Evolutionary conservation across 2,329 filamentous ascomycete genomes (phyloP), one percentile per base, ranked within the genome.

Genomic region (Arthroderma sp.): DNA sequence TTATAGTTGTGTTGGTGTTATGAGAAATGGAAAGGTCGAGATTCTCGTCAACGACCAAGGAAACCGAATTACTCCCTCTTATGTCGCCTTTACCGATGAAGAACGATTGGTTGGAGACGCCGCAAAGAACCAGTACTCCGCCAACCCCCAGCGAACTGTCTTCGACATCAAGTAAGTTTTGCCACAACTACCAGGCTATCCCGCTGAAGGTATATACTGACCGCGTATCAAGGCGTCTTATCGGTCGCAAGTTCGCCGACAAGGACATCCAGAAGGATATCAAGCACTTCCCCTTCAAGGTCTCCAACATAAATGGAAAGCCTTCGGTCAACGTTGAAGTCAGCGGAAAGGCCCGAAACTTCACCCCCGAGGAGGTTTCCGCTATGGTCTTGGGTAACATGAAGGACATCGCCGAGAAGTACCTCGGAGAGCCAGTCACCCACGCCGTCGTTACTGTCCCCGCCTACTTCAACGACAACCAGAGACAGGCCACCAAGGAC

Each of bases 211-310:
- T 44, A 5, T 35, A n/a, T 55, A 44, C 59, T 60, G 28, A 58
- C 44, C 19, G 4, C 33, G 2, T 31, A 57, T 6, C 63, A 89
- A n/a, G 86, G 79, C 88, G 88, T 71, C 75, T 93, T 68, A 91
- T 93, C 70, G 88, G 88, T 68, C 87, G 87, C 74, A 93, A 91
- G 77, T 91, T 80, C 74, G 76, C 77, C 54, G 88, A 93, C 73
- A 87, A 86, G 78, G 88, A 94, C 63, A 85, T 96, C 64, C 91
- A 96, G 79, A 81, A 79, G 71, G 93, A 98, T 71, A 82, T 93
- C 71, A 97, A 98, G 87, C 88, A 96, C 81, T 96, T 95, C 82
- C 91, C 93, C 69, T 98, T 91, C 86, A 89, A 88, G 78, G 87
- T 98, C 61, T 71, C 89, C 70, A 81, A 87, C 80, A 91, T 93